Evolutionary conservation across 1,139 yeast species (phyloP), one percentile per base, ranked within the genome.

Genomic region (Pichia sp.): DNA sequence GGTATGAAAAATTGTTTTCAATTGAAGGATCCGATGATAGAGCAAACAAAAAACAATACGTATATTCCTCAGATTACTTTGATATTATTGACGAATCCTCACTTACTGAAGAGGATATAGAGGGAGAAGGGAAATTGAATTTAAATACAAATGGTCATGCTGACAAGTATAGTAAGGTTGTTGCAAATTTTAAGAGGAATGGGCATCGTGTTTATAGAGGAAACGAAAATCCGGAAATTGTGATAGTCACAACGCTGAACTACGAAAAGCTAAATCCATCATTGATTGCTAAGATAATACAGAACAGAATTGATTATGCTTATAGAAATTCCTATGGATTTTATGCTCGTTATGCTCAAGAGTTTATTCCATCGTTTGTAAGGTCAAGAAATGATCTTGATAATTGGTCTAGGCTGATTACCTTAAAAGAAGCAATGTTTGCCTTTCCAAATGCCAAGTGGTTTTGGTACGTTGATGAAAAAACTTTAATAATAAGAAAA

Each of bases 361-460:
- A 88, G 59, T 86, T 84, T 58, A 57, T 74, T 34, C 89, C 88
- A 12, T 55, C 68, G 33, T 56, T 80, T 43, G 68, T 72, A 39
- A 69, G 74, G 19, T 60, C 65, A 38, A 55, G 56, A 28, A 65
- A 63, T 46, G 64, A 70, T 47, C 21, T 40, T 3, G 61, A 64
- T 31, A 72, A 71, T 45, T 82, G 93, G 91, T 70, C 75, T 19
- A 72, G 79, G 50, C 52, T 79, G 30, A 69, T 71, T 45, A 61
- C 77, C 32, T 57, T 83, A 57, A 71, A 93, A 49, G 89, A 89
- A 12, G 96, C 96, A 8, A 76, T 85, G 79, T 76, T 76, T 60
- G 89, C 94, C 0, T 84, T 85, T 64, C 96, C 96, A 1, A 66
- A 78, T 34, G 81, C 95, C 7, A 76, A 83, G 55, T 82, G 85